Evolutionary conservation across 2,329 filamentous ascomycete species (phyloP).

Genomic region (Pseudogymnoascus sp.): DNA sequence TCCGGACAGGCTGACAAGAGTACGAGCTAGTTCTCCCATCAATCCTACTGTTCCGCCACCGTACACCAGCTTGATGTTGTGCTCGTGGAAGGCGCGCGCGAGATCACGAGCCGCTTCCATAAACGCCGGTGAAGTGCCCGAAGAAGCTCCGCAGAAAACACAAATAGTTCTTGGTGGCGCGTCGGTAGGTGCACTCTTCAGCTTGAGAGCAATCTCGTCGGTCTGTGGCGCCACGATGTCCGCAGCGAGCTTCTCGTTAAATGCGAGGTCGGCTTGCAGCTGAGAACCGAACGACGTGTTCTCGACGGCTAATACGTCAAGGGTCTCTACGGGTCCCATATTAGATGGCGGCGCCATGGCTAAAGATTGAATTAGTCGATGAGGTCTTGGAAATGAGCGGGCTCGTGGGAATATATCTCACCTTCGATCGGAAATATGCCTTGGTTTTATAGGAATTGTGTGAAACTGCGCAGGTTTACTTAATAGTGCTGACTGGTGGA

Average conservation of each 20-base stretch:
- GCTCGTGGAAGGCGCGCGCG: slow-evolving; percentile 61
- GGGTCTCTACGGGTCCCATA: background rate
- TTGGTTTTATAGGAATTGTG: background rate
- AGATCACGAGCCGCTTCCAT: slow-evolving; percentile 69
- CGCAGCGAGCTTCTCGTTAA: background rate
- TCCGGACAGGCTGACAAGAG: slow-evolving; percentile 73
- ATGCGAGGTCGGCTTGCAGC: background rate
- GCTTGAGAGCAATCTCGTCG: background rate
- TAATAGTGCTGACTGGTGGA: background rate
- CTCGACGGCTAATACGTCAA: background rate
- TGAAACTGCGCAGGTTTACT: background rate
- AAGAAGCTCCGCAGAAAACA: slow-evolving; percentile 84
- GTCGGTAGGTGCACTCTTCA: background rate
- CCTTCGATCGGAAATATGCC: background rate
- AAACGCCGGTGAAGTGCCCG: slow-evolving; percentile 65
- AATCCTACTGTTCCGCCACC: slow-evolving; percentile 89
- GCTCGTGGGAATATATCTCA: background rate
- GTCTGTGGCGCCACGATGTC: background rate
- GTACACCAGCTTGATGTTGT: slow-evolving; percentile 80
- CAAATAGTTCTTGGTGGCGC: slow-evolving; percentile 45
- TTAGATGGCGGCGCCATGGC: background rate
- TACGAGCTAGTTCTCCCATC: slow-evolving; percentile 82
- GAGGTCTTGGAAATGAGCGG: background rate
- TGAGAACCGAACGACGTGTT: background rate
- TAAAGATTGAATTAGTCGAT: background rate